A percentile compares a stretch with the other conserved stretches of the same genome.
Conservation (phyloP, 2,329 filamentous ascomycete genomes). For the Cordyceps tenuipes region DNA sequence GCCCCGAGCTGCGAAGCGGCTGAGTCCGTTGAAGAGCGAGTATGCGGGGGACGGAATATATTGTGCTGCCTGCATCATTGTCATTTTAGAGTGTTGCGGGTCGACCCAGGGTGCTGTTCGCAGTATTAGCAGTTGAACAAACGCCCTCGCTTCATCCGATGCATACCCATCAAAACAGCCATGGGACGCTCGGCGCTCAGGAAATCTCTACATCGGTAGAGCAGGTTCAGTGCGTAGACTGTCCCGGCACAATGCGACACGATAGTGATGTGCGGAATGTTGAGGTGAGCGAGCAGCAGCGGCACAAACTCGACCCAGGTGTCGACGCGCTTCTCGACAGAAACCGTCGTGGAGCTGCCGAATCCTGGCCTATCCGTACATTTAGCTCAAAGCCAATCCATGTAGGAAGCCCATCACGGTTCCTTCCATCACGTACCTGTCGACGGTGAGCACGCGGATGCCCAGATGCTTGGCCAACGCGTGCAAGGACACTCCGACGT, state of each 20-base stretch:
- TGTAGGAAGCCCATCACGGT: not conserved
- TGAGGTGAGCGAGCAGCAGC: conserved; percentile 25
- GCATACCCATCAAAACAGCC: conserved; percentile 16
- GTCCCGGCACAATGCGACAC: conserved; percentile 25
- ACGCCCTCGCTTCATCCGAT: not conserved
- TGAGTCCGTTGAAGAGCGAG: conserved; percentile 3
- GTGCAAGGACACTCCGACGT: conserved; percentile 25
- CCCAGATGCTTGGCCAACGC: conserved; percentile 22
- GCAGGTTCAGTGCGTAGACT: conserved; percentile 23
- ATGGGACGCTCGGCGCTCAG: conserved; percentile 18
- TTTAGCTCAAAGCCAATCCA: conserved; percentile 15
- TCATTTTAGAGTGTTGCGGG: conserved; percentile 11
- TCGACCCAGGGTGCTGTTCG: conserved; percentile 14
- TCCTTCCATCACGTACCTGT: conserved; percentile 17
- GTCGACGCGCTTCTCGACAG: conserved; percentile 15
- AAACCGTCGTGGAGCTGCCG: conserved; percentile 18
- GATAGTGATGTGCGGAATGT: conserved; percentile 23
- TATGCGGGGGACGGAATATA: conserved; percentile 3
- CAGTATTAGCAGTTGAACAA: not conserved
- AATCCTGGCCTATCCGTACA: conserved; percentile 18
- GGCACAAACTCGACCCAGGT: conserved; percentile 23
- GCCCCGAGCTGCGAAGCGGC: conserved; percentile 6
- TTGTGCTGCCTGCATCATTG: conserved; percentile 9
- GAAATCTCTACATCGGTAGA: conserved; percentile 20
- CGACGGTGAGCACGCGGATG: conserved; percentile 25